A percentile compares a stretch with the other conserved stretches of the same genome.
Evolutionary conservation across 768 basidiomycete species (phyloP).

Genomic region (Plicaturopsis crispa): DNA sequence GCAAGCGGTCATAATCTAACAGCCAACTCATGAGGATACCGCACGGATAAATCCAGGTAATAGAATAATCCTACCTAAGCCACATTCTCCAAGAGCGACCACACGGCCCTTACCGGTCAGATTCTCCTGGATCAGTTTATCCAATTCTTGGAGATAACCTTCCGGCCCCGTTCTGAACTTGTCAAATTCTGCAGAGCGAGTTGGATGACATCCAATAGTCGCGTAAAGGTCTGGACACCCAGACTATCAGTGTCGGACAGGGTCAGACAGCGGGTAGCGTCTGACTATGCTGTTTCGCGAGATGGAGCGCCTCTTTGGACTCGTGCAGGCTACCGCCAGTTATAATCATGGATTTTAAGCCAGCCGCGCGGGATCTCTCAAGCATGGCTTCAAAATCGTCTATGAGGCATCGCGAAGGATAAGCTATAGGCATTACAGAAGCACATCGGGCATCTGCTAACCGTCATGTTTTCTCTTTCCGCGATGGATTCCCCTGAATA

Average conservation of each 20-base stretch:
- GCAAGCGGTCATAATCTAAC: constrained; percentile 70
- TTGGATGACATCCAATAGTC: constrained; percentile 78
- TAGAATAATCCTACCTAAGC: constrained; percentile 43
- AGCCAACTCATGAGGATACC: too few species aligned
- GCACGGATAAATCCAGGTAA: not conserved
- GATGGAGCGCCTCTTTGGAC: constrained; percentile 45
- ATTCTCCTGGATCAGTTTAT: constrained; percentile 42
- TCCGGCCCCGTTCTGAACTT: constrained; percentile 44
- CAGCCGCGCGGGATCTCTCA: constrained; percentile 45
- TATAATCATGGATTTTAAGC: constrained; percentile 65
- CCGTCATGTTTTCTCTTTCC: constrained; percentile 45
- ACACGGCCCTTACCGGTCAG: constrained; percentile 47
- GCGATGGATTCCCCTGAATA: constrained; percentile 45
- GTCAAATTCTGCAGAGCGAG: constrained; percentile 64
- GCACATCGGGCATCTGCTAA: too few species aligned
- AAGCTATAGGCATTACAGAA: not conserved
- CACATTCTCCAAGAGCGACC: constrained; percentile 76
- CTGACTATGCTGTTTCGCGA: constrained; percentile 54
- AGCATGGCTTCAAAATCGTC: constrained; percentile 62
- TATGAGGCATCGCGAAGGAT: constrained; percentile 12
- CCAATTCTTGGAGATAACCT: constrained; percentile 54
- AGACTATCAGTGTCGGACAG: not conserved
- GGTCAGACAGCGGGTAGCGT: not conserved
- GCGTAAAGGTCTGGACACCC: constrained; percentile 48
- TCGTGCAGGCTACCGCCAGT: constrained; percentile 69